Conservation (phyloP, 768 basidiomycete genomes). For the Saitozyma sp. region DNA sequence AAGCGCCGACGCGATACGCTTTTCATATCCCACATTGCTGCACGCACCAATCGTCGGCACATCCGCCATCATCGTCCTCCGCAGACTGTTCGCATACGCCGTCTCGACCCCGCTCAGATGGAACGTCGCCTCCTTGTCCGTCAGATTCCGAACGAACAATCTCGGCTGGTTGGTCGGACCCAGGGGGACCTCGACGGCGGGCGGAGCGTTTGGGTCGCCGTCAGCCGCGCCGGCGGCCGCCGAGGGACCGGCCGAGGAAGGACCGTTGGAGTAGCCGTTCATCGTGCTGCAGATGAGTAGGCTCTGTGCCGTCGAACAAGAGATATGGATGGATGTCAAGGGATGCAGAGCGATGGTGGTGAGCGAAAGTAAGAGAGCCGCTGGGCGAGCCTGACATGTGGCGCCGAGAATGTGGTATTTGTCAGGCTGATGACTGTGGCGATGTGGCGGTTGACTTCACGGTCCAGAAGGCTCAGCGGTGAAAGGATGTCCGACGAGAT, state of each 20-base stretch:
- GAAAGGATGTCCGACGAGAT: too few species aligned
- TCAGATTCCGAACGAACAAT: slow-evolving; percentile 55
- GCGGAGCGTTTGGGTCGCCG: slow-evolving; percentile 1
- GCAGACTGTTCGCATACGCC: slow-evolving; percentile 89
- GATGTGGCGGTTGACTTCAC: too few species aligned
- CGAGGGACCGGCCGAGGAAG: neutral
- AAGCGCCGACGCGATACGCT: neutral
- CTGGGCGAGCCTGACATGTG: too few species aligned
- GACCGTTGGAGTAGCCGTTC: slow-evolving; percentile 16
- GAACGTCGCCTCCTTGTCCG: slow-evolving; percentile 83
- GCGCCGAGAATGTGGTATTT: too few species aligned
- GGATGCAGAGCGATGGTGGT: neutral
- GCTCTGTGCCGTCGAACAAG: neutral
- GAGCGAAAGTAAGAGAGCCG: too few species aligned
- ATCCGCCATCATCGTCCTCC: slow-evolving; percentile 93
- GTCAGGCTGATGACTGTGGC: too few species aligned
- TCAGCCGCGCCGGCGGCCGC: neutral
- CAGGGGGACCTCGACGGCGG: slow-evolving; percentile 28
- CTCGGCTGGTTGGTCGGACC: slow-evolving; percentile 44
- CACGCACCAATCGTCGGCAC: slow-evolving; percentile 88
- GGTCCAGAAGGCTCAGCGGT: too few species aligned
- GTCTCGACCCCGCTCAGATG: slow-evolving; percentile 94
- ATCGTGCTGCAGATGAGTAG: neutral
- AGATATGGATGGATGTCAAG: neutral
- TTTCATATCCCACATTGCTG: neutral